Base-by-base conservation (phyloP, 169 alveolate genomes). In the Cryptosporidium felis region DNA sequence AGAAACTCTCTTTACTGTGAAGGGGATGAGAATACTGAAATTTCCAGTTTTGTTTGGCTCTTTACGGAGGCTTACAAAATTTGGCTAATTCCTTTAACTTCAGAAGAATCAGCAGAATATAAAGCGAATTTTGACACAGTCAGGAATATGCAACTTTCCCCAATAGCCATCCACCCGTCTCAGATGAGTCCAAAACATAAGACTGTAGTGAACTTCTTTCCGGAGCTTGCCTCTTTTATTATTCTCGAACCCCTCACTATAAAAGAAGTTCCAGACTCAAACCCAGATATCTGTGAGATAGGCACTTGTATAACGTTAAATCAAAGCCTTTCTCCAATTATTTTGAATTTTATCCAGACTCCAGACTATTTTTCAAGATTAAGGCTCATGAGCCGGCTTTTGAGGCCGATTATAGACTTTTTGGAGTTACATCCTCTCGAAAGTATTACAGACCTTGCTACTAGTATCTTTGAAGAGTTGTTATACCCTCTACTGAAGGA, bases 21-120 rank as follows among this genome's bases (percentile, higher is more conserved):
- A 12, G 28, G n/a, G 34, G 38, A 38, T 26, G 53, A 51, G 18
- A 26, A 56, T 23, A 12, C n/a, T 30, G 46, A 34, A 8, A 28
- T 53, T n/a, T 49, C 40, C 40, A 67, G 85, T 51, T 14, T 74
- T 51, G 56, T 74, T n/a, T 74, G 85, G 85, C 56, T 53, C 46
- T 18, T 53, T 21, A 74, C 66, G n/a, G 42, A 38, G 9, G 18
- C 47, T n/a, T 51, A 53, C 18, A 21, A 74, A 34, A 36, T 74
- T 53, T 74, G 32, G 36, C 26, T 74, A 3, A 36, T 74, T 0
- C 85, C 85, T 21, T 16, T 56, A 34, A 53, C 18, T 32, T 16
- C 0, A 3, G 51, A 61, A 8, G 21, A 51, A 12, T 16, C 10
- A 56, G 4, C 5, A 5, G 4, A 6, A n/a, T 61, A 16, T 53